Evolutionary conservation across 768 basidiomycete species (phyloP), one percentile per base, ranked within the genome.

Genomic region (Pulveroboletus sp.): DNA sequence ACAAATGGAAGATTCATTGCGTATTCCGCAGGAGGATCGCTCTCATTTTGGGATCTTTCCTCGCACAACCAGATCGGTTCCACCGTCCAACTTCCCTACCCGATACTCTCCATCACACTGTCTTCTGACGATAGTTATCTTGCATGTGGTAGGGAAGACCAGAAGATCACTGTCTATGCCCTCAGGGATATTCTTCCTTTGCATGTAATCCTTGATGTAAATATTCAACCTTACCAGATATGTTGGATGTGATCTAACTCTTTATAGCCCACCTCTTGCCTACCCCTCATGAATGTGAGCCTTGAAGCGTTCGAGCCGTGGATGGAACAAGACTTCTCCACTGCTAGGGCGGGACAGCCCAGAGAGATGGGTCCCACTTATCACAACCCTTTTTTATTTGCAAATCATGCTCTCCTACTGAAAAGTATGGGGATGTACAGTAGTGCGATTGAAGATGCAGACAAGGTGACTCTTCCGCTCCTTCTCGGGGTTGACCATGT

Each of bases 241-340:
- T 8, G 3, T 21, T 5, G 11, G 4, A 30, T 10, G 7, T 37
- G 43, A 30, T 17, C 44, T 47, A 8, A 28, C 7, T 50, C 3
- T 36, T 24, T 17, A 2, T 32, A 50, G 42, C 28, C 41, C 7
- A 14, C 38, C 17, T 38, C 45, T 46, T 40, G 24, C 14, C 39
- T 50, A 1, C 55, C 43, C 6, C 45, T 56, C 11, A 31, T 55
- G 40, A 37, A 37, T 2, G 21, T 56, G 6, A 47, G 8, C 13
- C 2, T 14, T 1, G 18, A 37, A 0, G 7, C 7, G 2, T 47
- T 57, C 39, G 26, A 44, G 8, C 4, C n/a, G 4, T 57, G 55
- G 55, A 33, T 52, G 14, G 38, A 55, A 15, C 38, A 53, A 15
- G 6, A 24, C 3, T 15, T 31, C 9, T 3, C 14, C 9, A 3